These are phyloP conservation scores for Pseudozyma thailandica DNA, from an alignment of 1,284 basidiomycete genomes.

Conservation along the genomic window DNA sequence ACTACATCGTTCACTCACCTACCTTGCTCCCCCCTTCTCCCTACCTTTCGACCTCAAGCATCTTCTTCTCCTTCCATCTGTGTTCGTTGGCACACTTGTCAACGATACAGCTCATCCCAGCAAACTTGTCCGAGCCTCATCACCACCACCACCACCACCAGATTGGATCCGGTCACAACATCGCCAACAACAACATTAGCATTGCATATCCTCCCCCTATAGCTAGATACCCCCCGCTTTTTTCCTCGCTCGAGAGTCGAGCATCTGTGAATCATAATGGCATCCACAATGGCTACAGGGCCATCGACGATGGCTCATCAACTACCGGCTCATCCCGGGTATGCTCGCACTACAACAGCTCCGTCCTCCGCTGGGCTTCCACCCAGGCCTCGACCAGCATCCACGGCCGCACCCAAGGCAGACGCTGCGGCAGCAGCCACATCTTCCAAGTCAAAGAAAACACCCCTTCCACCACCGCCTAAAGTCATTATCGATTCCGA, in stretches of 20 bases:
- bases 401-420: slow-evolving; percentile 7
- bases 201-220: too few species aligned
- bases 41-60: slow-evolving; percentile 12
- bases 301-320: slow-evolving; percentile 27
- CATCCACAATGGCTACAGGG: slow-evolving; percentile 40
- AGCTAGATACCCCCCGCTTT: not conserved
- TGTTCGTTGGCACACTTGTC: not conserved
- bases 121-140: not conserved
- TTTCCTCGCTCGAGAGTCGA: not conserved
- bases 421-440: slow-evolving; percentile 8
- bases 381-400: slow-evolving; percentile 26
- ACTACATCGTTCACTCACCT: not conserved
- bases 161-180: too few species aligned
- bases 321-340: slow-evolving; percentile 33
- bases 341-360: slow-evolving; percentile 25
- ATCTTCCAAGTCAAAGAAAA: slow-evolving; percentile 53
- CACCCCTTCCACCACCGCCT: slow-evolving; percentile 60
- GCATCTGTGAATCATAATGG: slow-evolving; percentile 18
- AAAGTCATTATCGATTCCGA: slow-evolving; percentile 60
- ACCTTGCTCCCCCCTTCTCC: slow-evolving; percentile 1
- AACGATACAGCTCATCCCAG: not conserved
- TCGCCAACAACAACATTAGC: too few species aligned
- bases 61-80: not conserved
- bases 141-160: not conserved
- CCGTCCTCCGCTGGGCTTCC: slow-evolving; percentile 25